Base-by-base conservation (phyloP, 192 early-diverging fungal genomes). In the Coemansia sp. region DNA sequence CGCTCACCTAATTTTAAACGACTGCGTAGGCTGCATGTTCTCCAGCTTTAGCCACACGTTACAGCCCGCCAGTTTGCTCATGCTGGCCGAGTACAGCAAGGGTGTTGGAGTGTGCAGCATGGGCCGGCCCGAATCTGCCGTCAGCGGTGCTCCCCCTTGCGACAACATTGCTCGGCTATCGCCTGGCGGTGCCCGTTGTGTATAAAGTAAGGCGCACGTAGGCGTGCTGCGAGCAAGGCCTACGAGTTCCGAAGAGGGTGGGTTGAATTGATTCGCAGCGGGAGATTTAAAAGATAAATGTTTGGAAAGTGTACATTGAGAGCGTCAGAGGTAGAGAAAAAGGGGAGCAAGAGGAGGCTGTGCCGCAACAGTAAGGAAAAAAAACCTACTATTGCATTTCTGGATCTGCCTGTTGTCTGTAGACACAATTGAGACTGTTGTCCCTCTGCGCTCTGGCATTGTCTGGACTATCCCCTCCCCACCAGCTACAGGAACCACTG, bases 21-120 rank as follows among this genome's bases (percentile, higher is more conserved):
- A 92, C 62, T 88, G 88, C 6, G 87, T 85, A 10, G 88, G 88
- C 61, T 92, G 90, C 63, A 92, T 79, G 71, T 86, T 89, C 56
- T 92, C 90, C 37, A 89, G 83, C 70, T 92, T 92, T 16, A 92
- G 83, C 86, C 86, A 90, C 16, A 89, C 76, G 66, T 90, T 90
- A 59, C 88, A 79, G 9, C 77, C 77, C 1, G 71, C 77, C 62
- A 70, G 69, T 36, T 63, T 70, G 63, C 77, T 79, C 68, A 79
- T 70, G 55, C 58, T 62, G 31, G 77, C 59, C 58, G 77, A 74
- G 51, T 79, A 74, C 18, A 79, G 65, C 62, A 79, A 48, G 28
- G 77, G 77, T 38, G 77, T 79, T 14, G 77, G 71, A 9, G 50
- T 62, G 46, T 79, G 72, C 28, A 79, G 58, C 28, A 43, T 20